A percentile compares a stretch with the other conserved stretches of the same genome.
phyloP scores from a whole-genome alignment of 73 alveolate species.

The Loxodes magnus region DNA sequence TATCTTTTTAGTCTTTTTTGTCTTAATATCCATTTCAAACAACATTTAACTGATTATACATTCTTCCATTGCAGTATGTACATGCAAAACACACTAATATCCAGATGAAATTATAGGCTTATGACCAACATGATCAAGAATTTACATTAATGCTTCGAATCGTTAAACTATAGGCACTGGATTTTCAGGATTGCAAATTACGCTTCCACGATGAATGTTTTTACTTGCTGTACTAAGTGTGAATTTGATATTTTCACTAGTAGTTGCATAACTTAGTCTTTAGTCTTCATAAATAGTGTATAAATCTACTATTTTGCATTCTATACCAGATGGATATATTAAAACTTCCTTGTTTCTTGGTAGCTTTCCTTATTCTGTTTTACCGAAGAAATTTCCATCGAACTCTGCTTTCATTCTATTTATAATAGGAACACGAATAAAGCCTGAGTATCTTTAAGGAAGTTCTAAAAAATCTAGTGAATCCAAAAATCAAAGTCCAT shows the following conservation, averaged over 20 bases:
- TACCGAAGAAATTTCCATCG: conserved; percentile 75
- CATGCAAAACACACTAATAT: conserved; percentile 54
- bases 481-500: no score
- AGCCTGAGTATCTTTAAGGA: conserved; percentile 26
- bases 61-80: conserved; percentile 83
- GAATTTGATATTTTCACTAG: conserved; percentile 39
- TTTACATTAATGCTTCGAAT: conserved; percentile 31
- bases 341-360: conserved; percentile 28
- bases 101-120: conserved; percentile 48
- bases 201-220: conserved; percentile 26
- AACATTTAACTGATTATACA: conserved; percentile 45
- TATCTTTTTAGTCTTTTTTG: conserved; percentile 52
- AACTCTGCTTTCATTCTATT: conserved; percentile 18
- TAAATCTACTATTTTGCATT: conserved; percentile 23
- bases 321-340: conserved; percentile 19
- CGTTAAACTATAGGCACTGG: conserved; percentile 22
- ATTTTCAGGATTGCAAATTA: conserved; percentile 27
- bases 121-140: conserved; percentile 32
- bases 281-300: conserved; percentile 26
- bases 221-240: conserved; percentile 26
- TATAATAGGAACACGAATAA: conserved; percentile 37
- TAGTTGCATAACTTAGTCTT: conserved; percentile 30
- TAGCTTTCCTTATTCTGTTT: conserved; percentile 67
- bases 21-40: conserved; percentile 53
- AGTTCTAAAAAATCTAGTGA: no score